Evolutionary conservation across 2,329 filamentous ascomycete genomes (phyloP), one percentile per base, ranked within the genome.

Genomic region (Fusarium odoratissimum): DNA sequence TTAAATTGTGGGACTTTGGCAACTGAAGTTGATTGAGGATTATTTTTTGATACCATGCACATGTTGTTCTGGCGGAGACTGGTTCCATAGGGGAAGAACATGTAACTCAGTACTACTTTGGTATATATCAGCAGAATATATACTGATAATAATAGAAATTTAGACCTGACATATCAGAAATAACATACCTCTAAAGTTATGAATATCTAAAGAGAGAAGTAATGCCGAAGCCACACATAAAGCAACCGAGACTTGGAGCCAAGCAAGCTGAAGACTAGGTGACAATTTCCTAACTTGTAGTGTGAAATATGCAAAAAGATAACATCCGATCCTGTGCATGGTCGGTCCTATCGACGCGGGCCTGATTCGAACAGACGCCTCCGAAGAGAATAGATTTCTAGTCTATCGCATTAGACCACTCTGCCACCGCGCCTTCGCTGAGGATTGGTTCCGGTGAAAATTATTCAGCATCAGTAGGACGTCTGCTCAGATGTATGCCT

Each of bases 1-100:
- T 88, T 49, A 90, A 86, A 78, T 81, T 92, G 33, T 92, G 90
- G 90, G 85, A 89, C 67, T 92, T 92, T 76, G 78, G 77, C 30
- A 67, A 66, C 42, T 21, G 52, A 71, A 17, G 70, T 72, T 41
- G 70, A 54, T 21, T 71, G 38, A 64, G 33, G 17, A n/a, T 40
- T 54, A 12, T 42, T 51, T 40, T 40, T 42, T 44, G 30, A 54
- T 54, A 16, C 23, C 33, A 54, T n/a, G 33, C 19, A 28, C 23
- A 54, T 40, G 9, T 52, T 38, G 23, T 28, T n/a, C 23, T n/a
- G 49, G 31, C 23, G 19, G 23, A 54, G 23, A 54, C 23, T 21
- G 14, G 33, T 28, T 49, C 23, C 23, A n/a, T 25, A 28, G 11
- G n/a, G 19, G 23, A 25, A 54, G 28, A 54, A 21, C 13, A 28